Conservation (phyloP, 805 yeast genomes). For the Yueomyces sp. region DNA sequence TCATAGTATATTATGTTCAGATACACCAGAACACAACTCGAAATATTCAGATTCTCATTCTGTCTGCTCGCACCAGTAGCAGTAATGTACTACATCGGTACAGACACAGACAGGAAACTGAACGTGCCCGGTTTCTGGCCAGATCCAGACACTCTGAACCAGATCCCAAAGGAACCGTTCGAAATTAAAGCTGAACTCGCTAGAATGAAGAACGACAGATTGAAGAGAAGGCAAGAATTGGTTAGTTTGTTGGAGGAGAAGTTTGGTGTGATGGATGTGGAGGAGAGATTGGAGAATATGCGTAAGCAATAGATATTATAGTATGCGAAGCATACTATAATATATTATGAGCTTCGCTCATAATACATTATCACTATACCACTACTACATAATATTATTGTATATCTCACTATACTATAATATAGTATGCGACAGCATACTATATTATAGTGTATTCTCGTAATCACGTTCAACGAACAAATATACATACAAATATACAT, state of each 20-base stretch:
- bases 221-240: conserved; percentile 57
- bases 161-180: conserved; percentile 84
- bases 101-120: conserved; percentile 77
- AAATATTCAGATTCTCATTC: conserved; percentile 56
- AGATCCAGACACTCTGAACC: conserved; percentile 81
- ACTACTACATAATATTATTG: too few species aligned
- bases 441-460: too few species aligned
- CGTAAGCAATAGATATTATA: conserved; percentile 9
- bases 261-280: conserved; percentile 44
- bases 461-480: too few species aligned
- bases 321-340: too few species aligned
- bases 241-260: conserved; percentile 56
- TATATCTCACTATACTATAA: too few species aligned
- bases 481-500: too few species aligned
- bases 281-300: conserved; percentile 30
- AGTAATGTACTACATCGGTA: conserved; percentile 90
- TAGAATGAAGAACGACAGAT: conserved; percentile 63
- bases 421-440: too few species aligned
- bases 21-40: conserved; percentile 38
- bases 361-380: too few species aligned
- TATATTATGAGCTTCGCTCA: too few species aligned
- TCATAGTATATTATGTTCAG: conserved; percentile 12
- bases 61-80: conserved; percentile 75
- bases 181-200: conserved; percentile 88
- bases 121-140: conserved; percentile 96